These are phyloP conservation scores for Coprinellus aureogranulatus DNA, from an alignment of 768 basidiomycete genomes.

Conservation along the genomic window DNA sequence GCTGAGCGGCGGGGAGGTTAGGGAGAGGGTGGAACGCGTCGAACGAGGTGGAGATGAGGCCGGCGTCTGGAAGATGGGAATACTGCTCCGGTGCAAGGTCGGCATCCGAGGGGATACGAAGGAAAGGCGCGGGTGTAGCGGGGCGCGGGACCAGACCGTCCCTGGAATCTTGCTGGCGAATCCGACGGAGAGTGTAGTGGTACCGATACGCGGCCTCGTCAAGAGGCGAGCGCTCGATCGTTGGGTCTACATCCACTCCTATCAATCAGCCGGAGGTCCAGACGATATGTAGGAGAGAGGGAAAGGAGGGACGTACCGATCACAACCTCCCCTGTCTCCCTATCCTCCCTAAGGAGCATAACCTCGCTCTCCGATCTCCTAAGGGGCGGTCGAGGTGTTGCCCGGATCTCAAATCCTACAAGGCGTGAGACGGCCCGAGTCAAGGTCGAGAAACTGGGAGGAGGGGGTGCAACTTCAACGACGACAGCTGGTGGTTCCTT, in stretches of 20 bases:
- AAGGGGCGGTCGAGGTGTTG: background rate
- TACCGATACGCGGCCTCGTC: background rate
- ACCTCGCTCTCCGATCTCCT: background rate
- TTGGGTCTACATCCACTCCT: no score
- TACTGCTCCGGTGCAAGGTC: background rate
- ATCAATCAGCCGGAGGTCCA: no score
- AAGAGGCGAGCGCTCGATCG: background rate
- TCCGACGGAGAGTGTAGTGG: background rate
- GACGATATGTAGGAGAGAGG: background rate
- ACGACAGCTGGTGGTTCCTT: no score
- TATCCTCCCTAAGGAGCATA: background rate
- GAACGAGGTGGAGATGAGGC: conserved; percentile 2
- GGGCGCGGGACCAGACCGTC: background rate
- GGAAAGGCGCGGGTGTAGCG: no score
- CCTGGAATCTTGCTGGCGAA: background rate
- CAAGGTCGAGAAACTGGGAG: no score
- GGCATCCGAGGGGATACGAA: background rate
- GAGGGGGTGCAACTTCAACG: no score
- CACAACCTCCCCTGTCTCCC: background rate
- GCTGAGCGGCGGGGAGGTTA: background rate
- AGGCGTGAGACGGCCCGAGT: background rate
- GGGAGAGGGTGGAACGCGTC: background rate
- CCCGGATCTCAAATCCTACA: background rate
- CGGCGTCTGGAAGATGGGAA: background rate
- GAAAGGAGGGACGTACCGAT: background rate